Percentiles rank a stretch among this genome's conserved stretches.
These are phyloP conservation scores for Cardiospermum halicacabum DNA, from an alignment of 345 rosid species.

Conservation along the genomic window DNA sequence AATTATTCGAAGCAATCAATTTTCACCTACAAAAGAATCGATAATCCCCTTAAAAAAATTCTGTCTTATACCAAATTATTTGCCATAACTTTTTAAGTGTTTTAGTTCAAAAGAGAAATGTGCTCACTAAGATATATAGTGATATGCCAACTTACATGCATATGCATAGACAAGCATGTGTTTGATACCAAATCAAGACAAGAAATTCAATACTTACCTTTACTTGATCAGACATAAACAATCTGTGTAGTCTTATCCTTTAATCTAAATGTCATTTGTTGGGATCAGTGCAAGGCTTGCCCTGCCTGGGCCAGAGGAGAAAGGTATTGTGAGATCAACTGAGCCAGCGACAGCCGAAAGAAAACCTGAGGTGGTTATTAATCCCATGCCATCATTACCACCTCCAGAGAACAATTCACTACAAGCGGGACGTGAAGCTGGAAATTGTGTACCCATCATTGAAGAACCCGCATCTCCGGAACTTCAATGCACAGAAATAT, in stretches of 20 bases:
- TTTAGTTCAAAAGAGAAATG: neutral
- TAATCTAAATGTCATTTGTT: constrained; percentile 3
- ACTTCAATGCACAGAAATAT: constrained; percentile 35
- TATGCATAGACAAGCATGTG: neutral
- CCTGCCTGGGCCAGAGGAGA: constrained; percentile 80
- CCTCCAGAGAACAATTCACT: constrained; percentile 30
- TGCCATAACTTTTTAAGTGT: neutral
- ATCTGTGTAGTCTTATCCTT: constrained; percentile 2
- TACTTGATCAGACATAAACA: neutral
- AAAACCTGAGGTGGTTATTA: constrained; percentile 33
- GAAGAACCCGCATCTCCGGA: constrained; percentile 90
- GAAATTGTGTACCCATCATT: constrained; percentile 55
- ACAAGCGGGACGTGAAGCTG: constrained; percentile 17
- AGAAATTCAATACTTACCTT: neutral
- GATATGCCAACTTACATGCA: neutral
- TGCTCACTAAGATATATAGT: neutral
- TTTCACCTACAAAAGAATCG: neutral
- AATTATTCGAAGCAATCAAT: neutral
- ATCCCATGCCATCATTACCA: constrained; percentile 41
- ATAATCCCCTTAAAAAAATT: neutral
- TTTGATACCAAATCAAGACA: neutral
- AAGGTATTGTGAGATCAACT: constrained; percentile 39
- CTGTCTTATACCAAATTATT: neutral
- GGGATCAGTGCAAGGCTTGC: constrained; percentile 80
- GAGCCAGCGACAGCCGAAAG: constrained; percentile 26